Percentiles rank a stretch among this genome's conserved stretches.
Conservation (phyloP, 768 basidiomycete genomes). For the Phlegmacium glaucopus region DNA sequence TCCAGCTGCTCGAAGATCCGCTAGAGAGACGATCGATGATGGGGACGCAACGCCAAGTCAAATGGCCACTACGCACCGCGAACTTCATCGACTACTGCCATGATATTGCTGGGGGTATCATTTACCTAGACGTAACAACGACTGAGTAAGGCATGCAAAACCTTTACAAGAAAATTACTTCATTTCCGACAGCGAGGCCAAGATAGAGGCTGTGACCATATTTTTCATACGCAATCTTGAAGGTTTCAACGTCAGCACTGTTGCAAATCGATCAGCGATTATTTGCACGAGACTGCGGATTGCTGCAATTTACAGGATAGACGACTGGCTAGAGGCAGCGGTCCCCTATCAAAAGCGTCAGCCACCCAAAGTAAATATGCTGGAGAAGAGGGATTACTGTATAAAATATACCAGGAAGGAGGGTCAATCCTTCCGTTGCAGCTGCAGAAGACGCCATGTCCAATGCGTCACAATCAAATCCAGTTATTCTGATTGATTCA, state of each 20-base stretch:
- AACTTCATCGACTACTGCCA: slow-evolving; percentile 33
- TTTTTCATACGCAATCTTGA: slow-evolving; percentile 26
- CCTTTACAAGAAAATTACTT: slow-evolving; percentile 15
- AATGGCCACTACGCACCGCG: slow-evolving; percentile 21
- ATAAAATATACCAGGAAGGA: slow-evolving; percentile 34
- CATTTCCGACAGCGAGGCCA: slow-evolving; percentile 37
- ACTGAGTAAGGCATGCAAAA: neutral
- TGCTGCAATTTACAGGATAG: slow-evolving; percentile 25
- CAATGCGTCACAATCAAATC: slow-evolving; percentile 36
- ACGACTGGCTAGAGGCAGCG: slow-evolving; percentile 17
- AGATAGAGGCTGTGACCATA: slow-evolving; percentile 30
- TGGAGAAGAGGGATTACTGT: slow-evolving; percentile 13
- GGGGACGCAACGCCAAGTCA: neutral
- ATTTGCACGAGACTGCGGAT: too few species aligned
- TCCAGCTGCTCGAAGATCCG: slow-evolving; percentile 29
- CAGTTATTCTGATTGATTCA: slow-evolving; percentile 30
- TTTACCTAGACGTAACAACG: slow-evolving; percentile 16
- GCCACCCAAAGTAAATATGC: neutral
- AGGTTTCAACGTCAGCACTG: slow-evolving; percentile 34
- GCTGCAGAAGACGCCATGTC: slow-evolving; percentile 32
- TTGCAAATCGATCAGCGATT: neutral
- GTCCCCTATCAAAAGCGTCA: slow-evolving; percentile 20
- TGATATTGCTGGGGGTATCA: slow-evolving; percentile 29
- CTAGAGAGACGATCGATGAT: slow-evolving; percentile 13
- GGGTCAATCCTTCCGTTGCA: slow-evolving; percentile 23